These are phyloP conservation scores for Phytophthora idaei DNA, from an alignment of 352 stramenopile genomes.

Conservation along the genomic window DNA sequence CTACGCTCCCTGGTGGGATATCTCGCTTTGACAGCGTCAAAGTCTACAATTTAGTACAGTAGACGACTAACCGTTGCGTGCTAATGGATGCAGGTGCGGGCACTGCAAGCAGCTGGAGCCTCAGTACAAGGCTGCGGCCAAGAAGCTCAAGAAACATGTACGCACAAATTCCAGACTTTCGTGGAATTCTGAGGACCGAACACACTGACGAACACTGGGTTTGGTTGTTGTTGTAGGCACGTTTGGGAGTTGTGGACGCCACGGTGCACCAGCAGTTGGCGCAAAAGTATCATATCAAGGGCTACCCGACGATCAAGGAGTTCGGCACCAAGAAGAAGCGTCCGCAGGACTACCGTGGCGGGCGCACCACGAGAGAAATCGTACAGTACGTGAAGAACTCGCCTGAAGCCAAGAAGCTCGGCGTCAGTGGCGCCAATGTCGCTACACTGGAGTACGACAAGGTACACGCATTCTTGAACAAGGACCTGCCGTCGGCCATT, in stretches of 20 bases:
- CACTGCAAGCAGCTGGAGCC: conserved; percentile 92
- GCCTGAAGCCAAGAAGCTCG: conserved; percentile 69
- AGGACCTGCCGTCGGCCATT: conserved; percentile 61
- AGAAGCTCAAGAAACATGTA: conserved; percentile 85
- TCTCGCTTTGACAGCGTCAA: background rate
- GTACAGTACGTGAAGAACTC: conserved; percentile 78
- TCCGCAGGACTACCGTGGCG: conserved; percentile 71
- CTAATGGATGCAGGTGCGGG: conserved; percentile 61
- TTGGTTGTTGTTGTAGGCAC: conserved; percentile 47
- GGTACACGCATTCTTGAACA: conserved; percentile 64
- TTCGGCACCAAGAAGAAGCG: conserved; percentile 86
- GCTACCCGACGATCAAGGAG: conserved; percentile 86
- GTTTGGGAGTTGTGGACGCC: conserved; percentile 70
- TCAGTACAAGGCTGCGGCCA: conserved; percentile 88
- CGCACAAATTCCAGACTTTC: background rate
- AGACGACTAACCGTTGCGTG: conserved; percentile 1
- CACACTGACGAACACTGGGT: conserved; percentile 9
- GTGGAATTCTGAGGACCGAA: conserved; percentile 8
- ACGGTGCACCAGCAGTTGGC: conserved; percentile 65
- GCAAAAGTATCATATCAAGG: conserved; percentile 79
- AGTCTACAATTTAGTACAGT: background rate
- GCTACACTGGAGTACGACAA: conserved; percentile 53
- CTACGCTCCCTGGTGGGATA: conserved; percentile 87
- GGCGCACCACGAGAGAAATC: conserved; percentile 65
- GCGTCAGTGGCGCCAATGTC: conserved; percentile 55